A percentile compares a stretch with the other conserved stretches of the same genome.
These are phyloP conservation scores for Mortierella antarctica DNA, from an alignment of 192 early-diverging fungal species.

Conservation along the genomic window DNA sequence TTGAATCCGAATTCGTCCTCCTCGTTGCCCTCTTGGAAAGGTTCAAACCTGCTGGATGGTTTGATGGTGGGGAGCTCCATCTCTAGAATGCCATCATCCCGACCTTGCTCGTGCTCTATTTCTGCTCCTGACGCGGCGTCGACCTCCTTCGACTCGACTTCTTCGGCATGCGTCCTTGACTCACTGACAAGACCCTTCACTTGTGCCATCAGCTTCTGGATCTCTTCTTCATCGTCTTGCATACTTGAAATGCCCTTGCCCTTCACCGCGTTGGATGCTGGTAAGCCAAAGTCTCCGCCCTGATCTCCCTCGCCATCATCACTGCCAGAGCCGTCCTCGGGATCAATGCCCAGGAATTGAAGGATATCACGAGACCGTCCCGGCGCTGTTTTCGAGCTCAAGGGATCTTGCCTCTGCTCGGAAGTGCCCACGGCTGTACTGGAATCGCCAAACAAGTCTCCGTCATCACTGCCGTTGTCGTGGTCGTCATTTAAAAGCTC, in stretches of 20 bases:
- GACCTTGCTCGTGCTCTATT: background rate
- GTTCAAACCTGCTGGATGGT: background rate
- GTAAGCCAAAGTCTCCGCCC: background rate
- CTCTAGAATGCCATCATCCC: background rate
- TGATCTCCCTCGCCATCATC: slow-evolving; percentile 17
- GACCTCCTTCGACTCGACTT: slow-evolving; percentile 8
- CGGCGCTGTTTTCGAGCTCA: background rate
- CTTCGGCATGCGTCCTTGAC: slow-evolving; percentile 11
- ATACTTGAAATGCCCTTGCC: slow-evolving; percentile 27
- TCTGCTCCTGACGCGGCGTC: background rate
- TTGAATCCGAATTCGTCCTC: slow-evolving; percentile 22
- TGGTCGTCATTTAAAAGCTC: slow-evolving; percentile 37
- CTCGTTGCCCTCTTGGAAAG: slow-evolving; percentile 17
- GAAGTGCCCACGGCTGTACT: slow-evolving; percentile 6
- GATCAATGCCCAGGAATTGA: slow-evolving; percentile 34
- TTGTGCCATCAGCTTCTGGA: slow-evolving; percentile 27
- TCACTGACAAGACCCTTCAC: slow-evolving; percentile 46
- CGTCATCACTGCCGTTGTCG: slow-evolving; percentile 25
- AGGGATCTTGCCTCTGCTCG: background rate
- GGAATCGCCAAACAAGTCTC: slow-evolving; percentile 23
- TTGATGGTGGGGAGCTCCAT: too few relatives aligned
- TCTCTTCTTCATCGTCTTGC: slow-evolving; percentile 15
- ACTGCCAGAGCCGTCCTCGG: slow-evolving; percentile 20
- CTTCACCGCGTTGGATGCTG: background rate
- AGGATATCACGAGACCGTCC: slow-evolving; percentile 24